Percentiles rank a stretch among this genome's conserved stretches.
phyloP scores from a whole-genome alignment of 768 basidiomycete species.

The Lentinula edodes region DNA sequence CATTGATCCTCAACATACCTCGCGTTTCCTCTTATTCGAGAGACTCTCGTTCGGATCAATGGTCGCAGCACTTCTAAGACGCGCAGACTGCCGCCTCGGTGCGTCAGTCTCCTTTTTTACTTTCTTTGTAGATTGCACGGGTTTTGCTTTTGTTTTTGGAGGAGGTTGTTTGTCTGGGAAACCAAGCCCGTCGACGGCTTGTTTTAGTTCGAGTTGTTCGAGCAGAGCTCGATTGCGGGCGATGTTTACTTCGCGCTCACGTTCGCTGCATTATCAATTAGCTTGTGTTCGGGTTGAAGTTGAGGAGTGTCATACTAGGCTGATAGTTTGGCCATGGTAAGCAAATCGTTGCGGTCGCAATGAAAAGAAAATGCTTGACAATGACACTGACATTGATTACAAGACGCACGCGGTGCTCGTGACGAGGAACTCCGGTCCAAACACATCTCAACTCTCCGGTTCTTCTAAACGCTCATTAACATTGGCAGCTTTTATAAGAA shows the following conservation, averaged over 20 bases:
- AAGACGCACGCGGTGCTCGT: too few relatives aligned
- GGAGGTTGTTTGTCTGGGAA: conserved; percentile 32
- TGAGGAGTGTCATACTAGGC: background rate
- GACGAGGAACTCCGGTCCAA: too few relatives aligned
- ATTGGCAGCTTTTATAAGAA: too few relatives aligned
- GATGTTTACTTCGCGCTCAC: conserved; percentile 76
- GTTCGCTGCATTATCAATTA: conserved; percentile 32
- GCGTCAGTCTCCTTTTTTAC: conserved; percentile 41
- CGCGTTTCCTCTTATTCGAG: conserved; percentile 57
- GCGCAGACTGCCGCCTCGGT: conserved; percentile 64
- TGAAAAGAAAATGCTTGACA: too few relatives aligned
- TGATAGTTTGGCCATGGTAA: background rate
- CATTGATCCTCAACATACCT: conserved; percentile 34
- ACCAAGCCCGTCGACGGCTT: conserved; percentile 44
- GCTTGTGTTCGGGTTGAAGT: background rate
- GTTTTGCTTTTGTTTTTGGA: conserved; percentile 45
- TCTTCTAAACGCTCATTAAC: background rate
- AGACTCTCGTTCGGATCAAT: conserved; percentile 62
- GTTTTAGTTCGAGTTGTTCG: conserved; percentile 63
- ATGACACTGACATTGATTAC: too few relatives aligned
- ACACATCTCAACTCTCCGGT: too few relatives aligned
- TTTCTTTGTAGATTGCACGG: conserved; percentile 52
- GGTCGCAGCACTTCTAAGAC: conserved; percentile 39
- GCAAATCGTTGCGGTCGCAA: too few relatives aligned
- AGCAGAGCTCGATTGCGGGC: conserved; percentile 74